These are phyloP conservation scores for Zelonia costaricensis DNA, from an alignment of 208 protist species.

Conservation along the genomic window DNA sequence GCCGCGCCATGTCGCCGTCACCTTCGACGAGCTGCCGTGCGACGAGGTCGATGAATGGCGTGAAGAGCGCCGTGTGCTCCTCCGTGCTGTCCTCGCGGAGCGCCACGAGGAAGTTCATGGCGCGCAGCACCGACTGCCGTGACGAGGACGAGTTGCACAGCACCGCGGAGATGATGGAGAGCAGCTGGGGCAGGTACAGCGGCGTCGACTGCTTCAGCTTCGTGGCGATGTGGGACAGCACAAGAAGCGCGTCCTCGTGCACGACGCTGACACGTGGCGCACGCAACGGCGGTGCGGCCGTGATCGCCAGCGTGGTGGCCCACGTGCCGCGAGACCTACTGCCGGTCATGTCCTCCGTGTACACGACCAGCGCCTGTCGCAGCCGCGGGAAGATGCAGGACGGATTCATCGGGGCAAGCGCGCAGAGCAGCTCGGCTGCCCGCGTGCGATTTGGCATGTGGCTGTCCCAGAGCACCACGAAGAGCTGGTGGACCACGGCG, in stretches of 20 bases:
- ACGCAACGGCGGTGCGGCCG: conserved; percentile 36
- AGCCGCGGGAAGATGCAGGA: conserved; percentile 67
- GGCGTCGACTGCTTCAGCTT: conserved; percentile 23
- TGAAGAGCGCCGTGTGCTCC: conserved; percentile 60
- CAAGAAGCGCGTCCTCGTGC: conserved; percentile 22
- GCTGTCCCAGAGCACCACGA: conserved; percentile 66
- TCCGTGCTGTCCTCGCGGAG: conserved; percentile 69
- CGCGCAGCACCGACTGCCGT: conserved; percentile 52
- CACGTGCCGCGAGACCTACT: conserved; percentile 3
- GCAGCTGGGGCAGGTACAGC: conserved; percentile 26
- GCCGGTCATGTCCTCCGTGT: conserved; percentile 49
- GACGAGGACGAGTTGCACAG: conserved; percentile 26
- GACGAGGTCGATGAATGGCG: conserved; percentile 63
- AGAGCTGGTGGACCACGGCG: conserved; percentile 59
- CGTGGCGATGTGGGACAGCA: conserved; percentile 20
- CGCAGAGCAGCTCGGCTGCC: conserved; percentile 64
- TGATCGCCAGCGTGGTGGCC: conserved; percentile 10
- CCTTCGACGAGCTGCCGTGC: conserved; percentile 57
- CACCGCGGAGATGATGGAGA: conserved; percentile 27
- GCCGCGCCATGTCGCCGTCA: conserved; percentile 55
- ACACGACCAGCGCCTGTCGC: conserved; percentile 55
- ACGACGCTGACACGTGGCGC: conserved; percentile 1
- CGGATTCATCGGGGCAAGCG: conserved; percentile 53
- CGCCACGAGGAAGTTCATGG: conserved; percentile 62
- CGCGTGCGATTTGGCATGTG: conserved; percentile 61